These are phyloP conservation scores for Diaporthe australafricana DNA, from an alignment of 2,329 filamentous ascomycete genomes.

Conservation along the genomic window DNA sequence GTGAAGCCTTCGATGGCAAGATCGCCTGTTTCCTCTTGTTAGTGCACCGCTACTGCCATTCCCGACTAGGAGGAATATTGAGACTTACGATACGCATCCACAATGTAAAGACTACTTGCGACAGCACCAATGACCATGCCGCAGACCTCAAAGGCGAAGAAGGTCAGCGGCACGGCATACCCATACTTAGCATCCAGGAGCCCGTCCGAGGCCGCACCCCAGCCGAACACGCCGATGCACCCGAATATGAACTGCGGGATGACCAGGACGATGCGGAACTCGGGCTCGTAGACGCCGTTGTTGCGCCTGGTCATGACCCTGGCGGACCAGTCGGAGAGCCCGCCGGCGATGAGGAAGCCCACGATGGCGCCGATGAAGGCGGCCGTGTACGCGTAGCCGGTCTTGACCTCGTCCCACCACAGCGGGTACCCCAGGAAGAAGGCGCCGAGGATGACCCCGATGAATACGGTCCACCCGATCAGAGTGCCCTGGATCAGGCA, in stretches of 20 bases:
- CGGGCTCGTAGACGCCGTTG: conserved; percentile 87
- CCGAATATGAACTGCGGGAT: conserved; percentile 84
- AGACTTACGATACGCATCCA: conserved; percentile 86
- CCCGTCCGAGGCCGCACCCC: conserved; percentile 78
- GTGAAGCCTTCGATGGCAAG: conserved; percentile 91
- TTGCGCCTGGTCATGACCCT: conserved; percentile 79
- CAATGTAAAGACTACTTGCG: conserved; percentile 86
- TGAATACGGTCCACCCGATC: conserved; percentile 96
- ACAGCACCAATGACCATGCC: conserved; percentile 95
- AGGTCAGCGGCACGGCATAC: conserved; percentile 81
- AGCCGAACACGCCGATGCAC: conserved; percentile 84
- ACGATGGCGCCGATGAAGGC: conserved; percentile 86
- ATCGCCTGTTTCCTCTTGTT: conserved; percentile 63
- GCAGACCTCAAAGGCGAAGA: conserved; percentile 85
- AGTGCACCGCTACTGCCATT: conserved; percentile 30
- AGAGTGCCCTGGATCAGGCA: conserved; percentile 86
- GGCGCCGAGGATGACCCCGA: conserved; percentile 83
- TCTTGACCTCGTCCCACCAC: conserved; percentile 83
- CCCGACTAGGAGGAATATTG: background rate
- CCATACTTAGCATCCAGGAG: conserved; percentile 67
- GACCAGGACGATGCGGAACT: conserved; percentile 87
- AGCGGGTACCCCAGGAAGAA: conserved; percentile 85
- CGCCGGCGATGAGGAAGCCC: conserved; percentile 81
- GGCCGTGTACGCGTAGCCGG: conserved; percentile 88
- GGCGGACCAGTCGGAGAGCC: conserved; percentile 79